Evolutionary conservation across 495 filamentous ascomycete species (phyloP).

Genomic region (Xylaria sp.): DNA sequence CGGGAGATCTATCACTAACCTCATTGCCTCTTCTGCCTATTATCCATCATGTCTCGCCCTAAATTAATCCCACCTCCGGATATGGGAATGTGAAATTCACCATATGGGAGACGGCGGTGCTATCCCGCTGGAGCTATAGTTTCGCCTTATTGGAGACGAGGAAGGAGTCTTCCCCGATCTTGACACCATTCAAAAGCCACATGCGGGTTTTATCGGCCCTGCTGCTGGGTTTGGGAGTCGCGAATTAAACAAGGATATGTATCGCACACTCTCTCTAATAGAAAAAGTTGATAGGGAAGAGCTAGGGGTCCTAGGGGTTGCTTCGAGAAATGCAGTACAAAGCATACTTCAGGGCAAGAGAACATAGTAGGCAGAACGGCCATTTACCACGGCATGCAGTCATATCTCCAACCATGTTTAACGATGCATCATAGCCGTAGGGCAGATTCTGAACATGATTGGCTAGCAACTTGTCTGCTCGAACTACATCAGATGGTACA

Average conservation of each 20-base stretch:
- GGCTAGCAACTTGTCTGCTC: neutral
- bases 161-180: neutral
- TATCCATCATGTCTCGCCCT: neutral
- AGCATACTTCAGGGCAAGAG: neutral
- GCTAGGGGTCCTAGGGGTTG: neutral
- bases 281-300: neutral
- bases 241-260: neutral
- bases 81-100: neutral
- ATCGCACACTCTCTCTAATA: neutral
- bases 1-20: neutral
- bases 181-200: neutral
- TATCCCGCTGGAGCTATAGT: neutral
- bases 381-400: neutral
- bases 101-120: neutral
- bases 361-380: neutral
- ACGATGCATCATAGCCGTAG: neutral
- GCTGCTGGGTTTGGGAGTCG: neutral
- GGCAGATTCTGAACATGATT: neutral
- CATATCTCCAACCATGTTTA: neutral
- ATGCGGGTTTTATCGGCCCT: neutral
- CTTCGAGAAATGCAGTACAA: neutral
- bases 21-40: neutral
- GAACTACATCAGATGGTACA: neutral
- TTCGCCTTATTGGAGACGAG: neutral
- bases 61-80: neutral